These are phyloP conservation scores for Dioscorea alata DNA, from an alignment of 106 monocot genomes.

Conservation along the genomic window DNA sequence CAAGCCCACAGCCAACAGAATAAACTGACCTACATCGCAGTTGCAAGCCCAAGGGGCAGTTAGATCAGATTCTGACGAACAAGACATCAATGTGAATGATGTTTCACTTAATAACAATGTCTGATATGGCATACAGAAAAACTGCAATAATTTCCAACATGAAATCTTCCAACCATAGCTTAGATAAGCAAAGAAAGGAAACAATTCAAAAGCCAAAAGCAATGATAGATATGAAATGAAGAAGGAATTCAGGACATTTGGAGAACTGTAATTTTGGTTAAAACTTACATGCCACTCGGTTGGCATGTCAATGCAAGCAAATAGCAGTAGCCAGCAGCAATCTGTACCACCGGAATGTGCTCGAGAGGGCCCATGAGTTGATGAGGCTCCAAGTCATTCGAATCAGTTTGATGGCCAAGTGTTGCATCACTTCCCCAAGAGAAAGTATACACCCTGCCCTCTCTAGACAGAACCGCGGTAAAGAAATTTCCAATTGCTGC, in stretches of 20 bases:
- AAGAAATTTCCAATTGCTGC: constrained; percentile 97
- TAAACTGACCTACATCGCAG: constrained; percentile 78
- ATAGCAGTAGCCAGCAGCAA: constrained; percentile 99
- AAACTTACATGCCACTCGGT: constrained; percentile 90
- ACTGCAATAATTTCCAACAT: too few relatives aligned
- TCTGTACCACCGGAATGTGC: constrained; percentile 87
- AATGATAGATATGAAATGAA: too few relatives aligned
- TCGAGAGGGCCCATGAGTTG: constrained; percentile 69
- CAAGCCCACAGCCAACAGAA: constrained; percentile 95
- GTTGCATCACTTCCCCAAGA: constrained; percentile 87
- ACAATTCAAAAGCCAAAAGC: too few relatives aligned
- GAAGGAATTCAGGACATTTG: background rate
- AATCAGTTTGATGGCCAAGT: constrained; percentile 87
- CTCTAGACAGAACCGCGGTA: constrained; percentile 89
- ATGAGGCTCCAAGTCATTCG: constrained; percentile 66
- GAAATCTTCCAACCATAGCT: too few relatives aligned
- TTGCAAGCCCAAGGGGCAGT: background rate
- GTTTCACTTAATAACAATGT: too few relatives aligned
- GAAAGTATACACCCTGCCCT: constrained; percentile 90
- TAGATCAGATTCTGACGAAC: too few relatives aligned
- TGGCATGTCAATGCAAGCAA: constrained; percentile 79
- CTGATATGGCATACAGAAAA: too few relatives aligned
- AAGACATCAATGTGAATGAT: too few relatives aligned
- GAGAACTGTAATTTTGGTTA: background rate
- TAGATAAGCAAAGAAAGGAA: too few relatives aligned